Conservation (phyloP, 352 stramenopile genomes). For the Pseudoperonospora humuli region DNA sequence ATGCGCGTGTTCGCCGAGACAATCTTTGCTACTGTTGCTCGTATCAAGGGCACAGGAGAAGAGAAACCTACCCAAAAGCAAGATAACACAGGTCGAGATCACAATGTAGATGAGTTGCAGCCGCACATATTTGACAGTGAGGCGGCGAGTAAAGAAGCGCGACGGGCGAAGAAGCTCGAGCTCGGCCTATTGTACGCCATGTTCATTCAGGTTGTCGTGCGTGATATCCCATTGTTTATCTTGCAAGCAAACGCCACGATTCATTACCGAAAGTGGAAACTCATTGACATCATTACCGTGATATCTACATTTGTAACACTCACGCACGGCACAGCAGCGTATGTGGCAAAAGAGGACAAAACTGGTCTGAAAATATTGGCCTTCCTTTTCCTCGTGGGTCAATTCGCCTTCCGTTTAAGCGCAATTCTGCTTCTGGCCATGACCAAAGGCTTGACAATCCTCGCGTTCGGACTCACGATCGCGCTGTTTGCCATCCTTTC, state of each 20-base stretch:
- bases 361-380: conserved; percentile 24
- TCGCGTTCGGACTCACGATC: conserved; percentile 31
- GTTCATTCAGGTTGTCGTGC: conserved; percentile 66
- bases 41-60: conserved; percentile 1
- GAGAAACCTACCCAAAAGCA: neutral
- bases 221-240: conserved; percentile 64
- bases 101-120: neutral
- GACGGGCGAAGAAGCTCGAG: conserved; percentile 11
- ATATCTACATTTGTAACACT: conserved; percentile 44
- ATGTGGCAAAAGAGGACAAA: conserved; percentile 40
- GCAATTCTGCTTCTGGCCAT: conserved; percentile 60
- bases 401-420: conserved; percentile 52
- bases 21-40: conserved; percentile 23
- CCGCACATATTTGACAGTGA: conserved; percentile 2
- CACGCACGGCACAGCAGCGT: conserved; percentile 31
- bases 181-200: conserved; percentile 35
- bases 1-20: conserved; percentile 60
- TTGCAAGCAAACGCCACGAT: conserved; percentile 72
- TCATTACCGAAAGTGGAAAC: conserved; percentile 72
- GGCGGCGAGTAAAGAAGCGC: neutral
- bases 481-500: conserved; percentile 27
- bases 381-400: conserved; percentile 42
- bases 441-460: conserved; percentile 40
- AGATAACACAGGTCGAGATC: neutral
- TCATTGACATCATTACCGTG: conserved; percentile 56